Base-by-base conservation (phyloP, 2,329 filamentous ascomycete species). In the Fusarium continuum region DNA sequence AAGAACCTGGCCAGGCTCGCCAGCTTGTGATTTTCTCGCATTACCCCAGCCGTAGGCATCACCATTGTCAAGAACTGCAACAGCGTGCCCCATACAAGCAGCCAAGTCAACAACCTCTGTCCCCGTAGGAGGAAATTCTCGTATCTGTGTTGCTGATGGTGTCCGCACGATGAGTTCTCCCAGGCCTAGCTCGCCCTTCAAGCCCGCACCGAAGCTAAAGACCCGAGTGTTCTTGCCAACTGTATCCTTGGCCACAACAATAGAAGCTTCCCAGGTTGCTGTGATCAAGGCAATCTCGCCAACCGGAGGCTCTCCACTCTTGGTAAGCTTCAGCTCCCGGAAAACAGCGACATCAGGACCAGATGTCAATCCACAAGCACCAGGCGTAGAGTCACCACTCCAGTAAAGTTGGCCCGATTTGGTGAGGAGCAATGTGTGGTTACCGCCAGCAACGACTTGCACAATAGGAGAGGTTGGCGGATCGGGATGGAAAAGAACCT, bases 11-110 rank as follows among this genome's bases (percentile, higher is more conserved):
- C 78, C 77, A 1, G 83, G 83, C 35, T 79, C 76, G 1, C 93
- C 93, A 1, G 96, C 78, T 74, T 99, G 94, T 0, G 91, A 91
- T 72, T 97, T 95, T 20, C 92, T 85, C 13, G 91, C 89, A 69
- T 88, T 91, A 0, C 95, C 95, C 94, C 94, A 98, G 3, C 92
- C 93, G 73, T 91, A 96, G 2, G 89, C 88, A 14, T 90, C 83
- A 1, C 93, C 94, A 72, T 90, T 89, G 36, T 84, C 84, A 4
- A 96, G 77, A 1, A 97, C 84, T 2, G 80, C 86, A 14, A 96
- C 85, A 0, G 88, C 87, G 72, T 99, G 95, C 19, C 87, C 87
- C 81, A 96, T 90, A 26, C 91, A 87, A 10, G 91, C 90, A 3
- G 88, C 80, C 22, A 97, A 72, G 55, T 89, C 84, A 2, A 85